Evolutionary conservation across 495 filamentous ascomycete genomes (phyloP).

Genomic region (Pyronema domesticum): DNA sequence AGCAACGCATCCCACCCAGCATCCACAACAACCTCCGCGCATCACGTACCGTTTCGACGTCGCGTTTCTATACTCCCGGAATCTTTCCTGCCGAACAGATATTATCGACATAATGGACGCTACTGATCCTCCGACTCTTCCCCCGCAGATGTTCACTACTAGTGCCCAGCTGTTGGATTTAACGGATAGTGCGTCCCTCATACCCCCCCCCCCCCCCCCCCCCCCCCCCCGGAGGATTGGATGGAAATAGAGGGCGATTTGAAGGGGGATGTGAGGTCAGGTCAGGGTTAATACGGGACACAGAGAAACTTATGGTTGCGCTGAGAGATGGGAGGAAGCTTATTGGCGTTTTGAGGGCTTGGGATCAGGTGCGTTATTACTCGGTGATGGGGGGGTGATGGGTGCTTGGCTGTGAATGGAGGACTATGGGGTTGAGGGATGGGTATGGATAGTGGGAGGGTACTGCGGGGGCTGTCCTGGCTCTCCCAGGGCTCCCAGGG

Average conservation of each 20-base stretch:
- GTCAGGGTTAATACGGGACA: neutral
- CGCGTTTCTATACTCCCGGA: too few species aligned
- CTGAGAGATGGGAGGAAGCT: constrained; percentile 86
- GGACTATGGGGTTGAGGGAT: neutral
- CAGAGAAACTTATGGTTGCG: constrained; percentile 82
- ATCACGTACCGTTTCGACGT: too few species aligned
- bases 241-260: too few species aligned
- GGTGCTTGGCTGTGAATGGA: too few species aligned
- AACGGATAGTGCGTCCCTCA: constrained; percentile 68
- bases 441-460: too few species aligned
- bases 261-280: constrained; percentile 3
- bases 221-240: neutral
- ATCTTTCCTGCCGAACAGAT: too few species aligned
- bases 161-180: constrained; percentile 86
- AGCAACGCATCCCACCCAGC: too few species aligned
- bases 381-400: neutral
- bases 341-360: constrained; percentile 79
- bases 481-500: too few species aligned
- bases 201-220: neutral
- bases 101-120: neutral
- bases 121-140: constrained; percentile 36
- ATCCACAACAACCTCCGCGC: too few species aligned
- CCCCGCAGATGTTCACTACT: constrained; percentile 93
- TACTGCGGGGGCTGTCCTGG: too few species aligned
- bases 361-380: constrained; percentile 79